phyloP scores from a whole-genome alignment of 2,329 filamentous ascomycete genomes.

The Pseudogymnoascus sp. region DNA sequence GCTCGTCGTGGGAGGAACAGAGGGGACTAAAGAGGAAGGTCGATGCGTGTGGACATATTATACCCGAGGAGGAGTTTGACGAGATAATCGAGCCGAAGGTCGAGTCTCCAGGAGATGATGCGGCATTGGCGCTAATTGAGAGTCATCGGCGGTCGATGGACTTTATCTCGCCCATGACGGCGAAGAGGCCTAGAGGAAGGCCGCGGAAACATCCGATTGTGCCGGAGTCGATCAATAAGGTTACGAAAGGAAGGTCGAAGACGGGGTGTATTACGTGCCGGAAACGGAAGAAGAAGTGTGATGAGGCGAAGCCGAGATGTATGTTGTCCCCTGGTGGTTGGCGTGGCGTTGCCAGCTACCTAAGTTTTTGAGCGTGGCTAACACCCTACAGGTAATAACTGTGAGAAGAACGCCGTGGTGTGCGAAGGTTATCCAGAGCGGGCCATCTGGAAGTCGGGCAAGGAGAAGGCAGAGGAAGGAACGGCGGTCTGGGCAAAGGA shows the following conservation, averaged over 20 bases:
- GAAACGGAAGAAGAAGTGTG: constrained; percentile 64
- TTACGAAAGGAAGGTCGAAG: constrained; percentile 68
- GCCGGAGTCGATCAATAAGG: constrained; percentile 50
- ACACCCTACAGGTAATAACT: constrained; percentile 59
- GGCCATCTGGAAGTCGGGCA: constrained; percentile 79
- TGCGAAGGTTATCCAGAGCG: constrained; percentile 87
- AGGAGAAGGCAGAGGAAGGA: constrained; percentile 63
- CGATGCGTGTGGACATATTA: background rate
- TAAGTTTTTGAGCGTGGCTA: background rate
- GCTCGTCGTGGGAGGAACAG: background rate
- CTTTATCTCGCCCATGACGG: constrained; percentile 3
- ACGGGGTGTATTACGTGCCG: constrained; percentile 61
- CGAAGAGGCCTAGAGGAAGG: constrained; percentile 64
- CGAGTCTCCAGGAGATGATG: background rate
- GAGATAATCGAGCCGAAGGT: background rate
- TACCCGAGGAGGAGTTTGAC: background rate
- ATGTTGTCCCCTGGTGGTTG: constrained; percentile 31
- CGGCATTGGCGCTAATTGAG: background rate
- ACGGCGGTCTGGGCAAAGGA: constrained; percentile 23
- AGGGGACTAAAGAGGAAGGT: background rate
- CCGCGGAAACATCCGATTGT: constrained; percentile 72
- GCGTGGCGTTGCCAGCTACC: background rate
- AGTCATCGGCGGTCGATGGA: background rate
- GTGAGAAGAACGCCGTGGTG: constrained; percentile 85
- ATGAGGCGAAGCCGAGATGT: constrained; percentile 61